Conservation (phyloP, 305 asterid species). For the Fraxinus latifolia region DNA sequence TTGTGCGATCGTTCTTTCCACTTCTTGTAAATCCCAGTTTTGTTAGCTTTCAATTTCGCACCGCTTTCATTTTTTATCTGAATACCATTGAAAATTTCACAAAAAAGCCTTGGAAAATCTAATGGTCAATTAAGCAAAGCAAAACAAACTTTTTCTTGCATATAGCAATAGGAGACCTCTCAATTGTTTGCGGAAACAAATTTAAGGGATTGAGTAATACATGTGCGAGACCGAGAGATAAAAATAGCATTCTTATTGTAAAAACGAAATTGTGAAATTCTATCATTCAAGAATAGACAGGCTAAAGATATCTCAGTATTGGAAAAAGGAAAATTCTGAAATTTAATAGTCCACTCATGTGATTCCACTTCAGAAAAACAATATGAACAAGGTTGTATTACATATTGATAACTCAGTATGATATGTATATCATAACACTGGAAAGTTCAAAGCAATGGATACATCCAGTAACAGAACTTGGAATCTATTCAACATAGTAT, state of each 20-base stretch:
- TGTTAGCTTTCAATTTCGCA: conserved; percentile 55
- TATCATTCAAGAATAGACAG: neutral
- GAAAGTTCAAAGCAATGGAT: neutral
- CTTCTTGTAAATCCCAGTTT: conserved; percentile 74
- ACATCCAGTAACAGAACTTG: neutral
- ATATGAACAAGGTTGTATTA: neutral
- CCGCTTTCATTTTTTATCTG: conserved; percentile 94
- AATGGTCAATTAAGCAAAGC: neutral
- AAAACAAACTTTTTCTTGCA: neutral
- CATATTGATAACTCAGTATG: neutral
- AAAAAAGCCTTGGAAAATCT: conserved; percentile 12
- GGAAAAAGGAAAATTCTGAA: neutral
- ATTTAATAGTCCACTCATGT: neutral
- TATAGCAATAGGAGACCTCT: neutral
- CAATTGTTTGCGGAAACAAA: neutral
- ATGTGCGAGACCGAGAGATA: neutral
- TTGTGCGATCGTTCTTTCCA: conserved; percentile 75
- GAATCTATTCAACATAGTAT: neutral
- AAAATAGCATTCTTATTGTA: neutral
- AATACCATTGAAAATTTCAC: conserved; percentile 20
- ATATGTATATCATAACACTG: neutral
- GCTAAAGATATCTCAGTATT: neutral
- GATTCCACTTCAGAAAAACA: neutral
- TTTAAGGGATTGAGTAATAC: neutral
- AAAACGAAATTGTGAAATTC: neutral